Evolutionary conservation across 2,329 filamentous ascomycete species (phyloP), one percentile per base, ranked within the genome.

Genomic region (Fusarium clavum): DNA sequence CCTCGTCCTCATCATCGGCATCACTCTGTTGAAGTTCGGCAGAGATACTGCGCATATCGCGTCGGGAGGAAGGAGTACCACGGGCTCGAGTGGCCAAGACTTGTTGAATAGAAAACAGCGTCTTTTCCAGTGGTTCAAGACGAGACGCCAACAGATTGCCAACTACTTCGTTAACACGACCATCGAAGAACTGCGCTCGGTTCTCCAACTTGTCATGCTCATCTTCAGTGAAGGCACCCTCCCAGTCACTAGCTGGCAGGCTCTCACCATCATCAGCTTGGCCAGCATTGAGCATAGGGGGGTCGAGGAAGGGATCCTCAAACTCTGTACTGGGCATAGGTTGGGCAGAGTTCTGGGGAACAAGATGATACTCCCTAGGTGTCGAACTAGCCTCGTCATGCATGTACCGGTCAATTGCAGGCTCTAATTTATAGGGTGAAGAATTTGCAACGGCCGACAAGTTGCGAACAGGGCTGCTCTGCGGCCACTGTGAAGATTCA

Each of bases 1-100:
- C 92, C 24, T 97, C 94, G 71, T 97, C 94, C 77, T 97, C 94
- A 67, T 97, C 94, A 78, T 98, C 95, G 13, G 96, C 95, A 81
- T 98, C 96, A 77, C 95, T 98, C 63, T 97, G 90, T 49, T 88
- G 85, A 6, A 86, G 76, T 30, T 94, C 92, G n/a, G 85, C 88
- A 48, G 92, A 94, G 43, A 88, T 80, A 78, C 90, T 93, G 72
- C 90, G 88, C 70, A 88, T 84, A 27, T 87, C 86, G 43, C 86
- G 86, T 30, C 87, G 84, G 58, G 84, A 87, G 13, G 89, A 88
- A 27, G 84, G 82, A 16, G 85, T 83, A 57, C 84, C 84, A 30
- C 84, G 83, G 29, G 87, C 85, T 72, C 91, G 84, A 45, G 84
- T 82, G 20, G 85, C 84, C 57, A 97, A 80, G 6, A 88, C 88